Percentiles rank a stretch among this genome's conserved stretches.
Evolutionary conservation across 2,329 filamentous ascomycete species (phyloP).

Genomic region (Aspergillus brunneoviolaceus): DNA sequence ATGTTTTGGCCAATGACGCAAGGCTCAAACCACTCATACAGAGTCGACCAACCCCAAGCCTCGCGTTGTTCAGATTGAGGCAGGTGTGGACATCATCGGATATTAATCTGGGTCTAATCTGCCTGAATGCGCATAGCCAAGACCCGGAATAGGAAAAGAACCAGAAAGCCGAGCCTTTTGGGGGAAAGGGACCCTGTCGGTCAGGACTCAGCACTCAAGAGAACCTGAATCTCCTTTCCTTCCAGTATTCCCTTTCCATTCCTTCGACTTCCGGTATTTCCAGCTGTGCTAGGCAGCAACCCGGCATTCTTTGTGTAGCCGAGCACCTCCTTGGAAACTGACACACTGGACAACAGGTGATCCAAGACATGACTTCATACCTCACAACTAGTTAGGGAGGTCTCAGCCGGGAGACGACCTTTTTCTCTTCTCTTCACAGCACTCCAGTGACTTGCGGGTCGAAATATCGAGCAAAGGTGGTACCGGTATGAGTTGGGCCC

Average conservation of each 20-base stretch:
- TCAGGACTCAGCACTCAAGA: neutral
- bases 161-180: neutral
- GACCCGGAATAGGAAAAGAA: neutral
- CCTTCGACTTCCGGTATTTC: neutral
- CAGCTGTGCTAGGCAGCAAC: neutral
- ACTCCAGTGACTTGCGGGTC: too few relatives aligned
- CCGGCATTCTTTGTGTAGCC: neutral
- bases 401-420: too few relatives aligned
- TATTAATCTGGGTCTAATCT: slow-evolving; percentile 13
- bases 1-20: neutral
- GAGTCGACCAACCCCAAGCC: neutral
- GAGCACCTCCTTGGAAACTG: neutral
- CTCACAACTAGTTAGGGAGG: too few relatives aligned
- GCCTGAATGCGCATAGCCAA: neutral
- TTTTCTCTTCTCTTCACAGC: too few relatives aligned
- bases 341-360: neutral
- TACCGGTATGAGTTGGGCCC: too few relatives aligned
- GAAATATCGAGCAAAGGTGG: too few relatives aligned
- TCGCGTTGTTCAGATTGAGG: neutral
- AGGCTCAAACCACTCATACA: neutral
- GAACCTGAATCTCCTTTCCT: neutral
- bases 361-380: neutral
- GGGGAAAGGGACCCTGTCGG: neutral
- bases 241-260: neutral
- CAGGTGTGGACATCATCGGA: slow-evolving; percentile 5